Evolutionary conservation across 805 yeast genomes (phyloP).

Genomic region (Cyberlindnera japonica): DNA sequence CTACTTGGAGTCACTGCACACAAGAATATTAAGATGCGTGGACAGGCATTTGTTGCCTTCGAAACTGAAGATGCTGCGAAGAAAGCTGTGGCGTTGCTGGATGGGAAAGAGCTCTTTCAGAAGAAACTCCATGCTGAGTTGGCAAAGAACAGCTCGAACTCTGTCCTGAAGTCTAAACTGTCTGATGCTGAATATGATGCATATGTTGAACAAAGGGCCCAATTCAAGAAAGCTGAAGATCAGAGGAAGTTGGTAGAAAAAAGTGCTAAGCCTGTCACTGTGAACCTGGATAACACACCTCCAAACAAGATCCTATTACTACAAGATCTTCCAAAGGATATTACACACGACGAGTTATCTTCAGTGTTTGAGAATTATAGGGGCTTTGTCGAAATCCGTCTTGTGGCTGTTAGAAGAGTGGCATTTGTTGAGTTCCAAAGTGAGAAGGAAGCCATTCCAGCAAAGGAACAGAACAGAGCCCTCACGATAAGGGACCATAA

Average conservation of each 20-base stretch:
- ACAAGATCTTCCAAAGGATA: conserved; percentile 54
- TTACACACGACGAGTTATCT: conserved; percentile 38
- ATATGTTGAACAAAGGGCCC: conserved; percentile 20
- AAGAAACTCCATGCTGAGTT: conserved; percentile 20
- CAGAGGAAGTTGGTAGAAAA: conserved; percentile 18
- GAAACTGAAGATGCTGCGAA: conserved; percentile 39
- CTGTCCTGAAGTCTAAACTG: conserved; percentile 17
- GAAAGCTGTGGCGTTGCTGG: conserved; percentile 21
- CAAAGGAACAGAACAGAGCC: conserved; percentile 27
- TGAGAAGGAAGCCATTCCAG: conserved; percentile 47
- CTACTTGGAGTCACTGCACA: conserved; percentile 52
- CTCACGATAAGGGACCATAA: conserved; percentile 16
- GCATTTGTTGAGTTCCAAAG: conserved; percentile 78
- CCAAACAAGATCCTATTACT: conserved; percentile 69
- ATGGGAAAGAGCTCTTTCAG: conserved; percentile 22
- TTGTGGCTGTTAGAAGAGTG: conserved; percentile 62
- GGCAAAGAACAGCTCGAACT: conserved; percentile 28
- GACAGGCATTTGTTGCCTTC: conserved; percentile 78
- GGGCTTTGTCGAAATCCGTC: conserved; percentile 66
- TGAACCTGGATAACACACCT: conserved; percentile 37
- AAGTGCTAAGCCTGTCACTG: conserved; percentile 12
- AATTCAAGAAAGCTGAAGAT: conserved; percentile 16
- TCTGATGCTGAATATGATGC: conserved; percentile 12
- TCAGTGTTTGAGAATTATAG: conserved; percentile 43
- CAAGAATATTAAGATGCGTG: conserved; percentile 61